Conservation (phyloP, 202 grass and related monocot genomes). For the Saccharum hybrid region DNA sequence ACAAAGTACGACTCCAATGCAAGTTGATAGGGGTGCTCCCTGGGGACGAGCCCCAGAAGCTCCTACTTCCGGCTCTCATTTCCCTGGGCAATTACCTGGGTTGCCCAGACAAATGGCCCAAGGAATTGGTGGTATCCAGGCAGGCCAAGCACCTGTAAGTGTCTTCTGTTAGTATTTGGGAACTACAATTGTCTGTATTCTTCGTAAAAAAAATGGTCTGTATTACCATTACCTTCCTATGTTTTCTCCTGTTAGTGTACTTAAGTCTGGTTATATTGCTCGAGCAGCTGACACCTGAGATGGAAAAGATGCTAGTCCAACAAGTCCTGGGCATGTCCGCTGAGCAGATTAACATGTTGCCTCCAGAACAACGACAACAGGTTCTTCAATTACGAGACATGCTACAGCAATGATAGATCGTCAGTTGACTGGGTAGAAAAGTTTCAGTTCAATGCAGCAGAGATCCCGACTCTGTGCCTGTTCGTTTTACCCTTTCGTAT, state of each 20-base stretch:
- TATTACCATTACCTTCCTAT: not conserved
- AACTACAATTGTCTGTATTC: not conserved
- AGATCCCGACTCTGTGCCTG: not conserved
- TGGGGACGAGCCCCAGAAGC: conserved; percentile 67
- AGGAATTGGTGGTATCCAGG: conserved; percentile 58
- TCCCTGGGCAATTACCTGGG: conserved; percentile 65
- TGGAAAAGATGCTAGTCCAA: conserved; percentile 90
- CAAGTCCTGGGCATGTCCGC: conserved; percentile 86
- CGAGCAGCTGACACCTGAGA: conserved; percentile 79
- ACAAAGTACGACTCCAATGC: conserved; percentile 58
- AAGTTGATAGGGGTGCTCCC: conserved; percentile 67
- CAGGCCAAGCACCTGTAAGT: conserved; percentile 66
- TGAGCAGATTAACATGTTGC: conserved; percentile 88
- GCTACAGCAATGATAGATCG: conserved; percentile 51
- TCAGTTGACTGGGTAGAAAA: conserved; percentile 21
- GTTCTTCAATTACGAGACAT: conserved; percentile 93
- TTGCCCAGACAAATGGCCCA: conserved; percentile 67
- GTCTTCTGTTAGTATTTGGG: conserved; percentile 9
- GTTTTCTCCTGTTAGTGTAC: not conserved
- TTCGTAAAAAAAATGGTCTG: not conserved
- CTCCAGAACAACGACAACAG: conserved; percentile 91
- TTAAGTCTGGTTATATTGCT: conserved; percentile 38
- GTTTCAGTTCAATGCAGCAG: not conserved
- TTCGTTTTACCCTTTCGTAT: not conserved
- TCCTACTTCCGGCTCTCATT: conserved; percentile 49